These are phyloP conservation scores for Candolleomyces efflorescens DNA, from an alignment of 768 basidiomycete genomes.

Conservation along the genomic window DNA sequence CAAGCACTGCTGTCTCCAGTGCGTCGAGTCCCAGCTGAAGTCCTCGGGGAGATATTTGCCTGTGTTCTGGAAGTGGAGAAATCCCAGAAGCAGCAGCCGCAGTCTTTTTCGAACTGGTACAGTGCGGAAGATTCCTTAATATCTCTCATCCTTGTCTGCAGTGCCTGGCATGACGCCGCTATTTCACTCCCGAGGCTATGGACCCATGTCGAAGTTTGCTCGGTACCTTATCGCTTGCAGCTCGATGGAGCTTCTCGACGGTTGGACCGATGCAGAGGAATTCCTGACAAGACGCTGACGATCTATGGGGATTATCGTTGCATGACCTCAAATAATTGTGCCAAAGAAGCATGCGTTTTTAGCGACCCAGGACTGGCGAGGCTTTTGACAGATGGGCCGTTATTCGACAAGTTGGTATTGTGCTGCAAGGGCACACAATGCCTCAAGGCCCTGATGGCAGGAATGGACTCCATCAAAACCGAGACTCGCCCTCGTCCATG, in stretches of 20 bases:
- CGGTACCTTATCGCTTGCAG: too few species aligned
- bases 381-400: not conserved
- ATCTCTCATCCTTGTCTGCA: not conserved
- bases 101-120: too few species aligned
- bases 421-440: not conserved
- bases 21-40: not conserved
- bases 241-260: not conserved
- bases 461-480: not conserved
- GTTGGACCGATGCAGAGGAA: not conserved
- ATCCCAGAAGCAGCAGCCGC: not conserved
- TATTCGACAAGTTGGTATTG: not conserved
- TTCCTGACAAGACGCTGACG: not conserved
- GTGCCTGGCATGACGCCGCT: not conserved
- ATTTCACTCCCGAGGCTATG: not conserved
- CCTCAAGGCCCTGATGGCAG: not conserved
- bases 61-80: not conserved
- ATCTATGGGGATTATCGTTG: not conserved
- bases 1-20: not conserved
- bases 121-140: not conserved
- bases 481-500: not conserved
- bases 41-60: not conserved
- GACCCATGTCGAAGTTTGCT: not conserved
- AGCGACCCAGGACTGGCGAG: not conserved
- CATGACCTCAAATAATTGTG: not conserved
- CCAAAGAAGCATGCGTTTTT: not conserved